Percentiles rank a stretch among this genome's conserved stretches.
Conservation (phyloP, 2,329 filamentous ascomycete genomes). For the Ophiosphaerella herpotricha region DNA sequence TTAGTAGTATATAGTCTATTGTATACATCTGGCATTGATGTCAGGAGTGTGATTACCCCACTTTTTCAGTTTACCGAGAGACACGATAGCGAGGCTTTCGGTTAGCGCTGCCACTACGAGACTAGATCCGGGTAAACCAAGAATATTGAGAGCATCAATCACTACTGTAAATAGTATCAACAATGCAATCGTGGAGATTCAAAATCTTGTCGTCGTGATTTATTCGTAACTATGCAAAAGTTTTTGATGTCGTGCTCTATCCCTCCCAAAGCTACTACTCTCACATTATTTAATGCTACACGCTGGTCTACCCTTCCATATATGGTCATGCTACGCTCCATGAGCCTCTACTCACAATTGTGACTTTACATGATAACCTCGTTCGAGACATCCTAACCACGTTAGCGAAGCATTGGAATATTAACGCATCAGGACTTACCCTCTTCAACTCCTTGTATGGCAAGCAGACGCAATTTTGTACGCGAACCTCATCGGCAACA, state of each 20-base stretch:
- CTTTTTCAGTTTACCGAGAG: too few species aligned
- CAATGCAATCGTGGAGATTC: not conserved
- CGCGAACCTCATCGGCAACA: slow-evolving; percentile 90
- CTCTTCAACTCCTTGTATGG: slow-evolving; percentile 98
- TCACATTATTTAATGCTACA: slow-evolving; percentile 2
- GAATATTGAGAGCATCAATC: not conserved
- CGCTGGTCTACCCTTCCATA: not conserved
- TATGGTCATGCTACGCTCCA: not conserved
- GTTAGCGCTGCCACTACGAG: slow-evolving; percentile 11
- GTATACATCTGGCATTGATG: too few species aligned
- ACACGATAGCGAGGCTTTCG: not conserved
- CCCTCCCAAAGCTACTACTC: not conserved
- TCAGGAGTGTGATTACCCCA: too few species aligned
- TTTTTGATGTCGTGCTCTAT: slow-evolving; percentile 15
- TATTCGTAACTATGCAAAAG: slow-evolving; percentile 8
- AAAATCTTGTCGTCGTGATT: slow-evolving; percentile 7
- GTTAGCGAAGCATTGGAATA: slow-evolving; percentile 6
- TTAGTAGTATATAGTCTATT: too few species aligned
- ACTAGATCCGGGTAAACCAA: slow-evolving; percentile 14
- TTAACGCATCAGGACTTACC: slow-evolving; percentile 60
- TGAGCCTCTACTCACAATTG: not conserved
- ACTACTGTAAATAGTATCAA: not conserved
- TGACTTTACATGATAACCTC: slow-evolving; percentile 82
- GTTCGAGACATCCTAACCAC: slow-evolving; percentile 74
- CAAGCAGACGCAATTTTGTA: slow-evolving; percentile 97